Evolutionary conservation across 78 protist species (phyloP).

Genomic region (Dictyostelium intermedium): DNA sequence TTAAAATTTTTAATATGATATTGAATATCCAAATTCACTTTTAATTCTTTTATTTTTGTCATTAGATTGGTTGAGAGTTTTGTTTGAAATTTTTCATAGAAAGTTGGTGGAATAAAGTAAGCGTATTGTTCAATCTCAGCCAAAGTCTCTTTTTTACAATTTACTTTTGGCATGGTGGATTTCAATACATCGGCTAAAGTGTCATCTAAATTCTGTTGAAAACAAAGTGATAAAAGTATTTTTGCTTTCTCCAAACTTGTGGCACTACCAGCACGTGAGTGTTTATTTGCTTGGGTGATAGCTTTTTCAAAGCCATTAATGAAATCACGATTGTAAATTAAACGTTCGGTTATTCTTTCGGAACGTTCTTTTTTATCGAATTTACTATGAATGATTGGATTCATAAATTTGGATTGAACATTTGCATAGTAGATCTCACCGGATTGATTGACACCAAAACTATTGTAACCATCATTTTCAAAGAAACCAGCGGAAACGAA

Average conservation of each 20-base stretch:
- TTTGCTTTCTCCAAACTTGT: constrained; percentile 55
- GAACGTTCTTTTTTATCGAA: constrained; percentile 24
- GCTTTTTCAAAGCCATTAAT: constrained; percentile 71
- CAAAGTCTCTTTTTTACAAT: neutral
- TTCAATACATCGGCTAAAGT: constrained; percentile 57
- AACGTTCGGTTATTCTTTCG: constrained; percentile 45
- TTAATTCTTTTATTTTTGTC: constrained; percentile 70
- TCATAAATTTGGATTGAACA: constrained; percentile 53
- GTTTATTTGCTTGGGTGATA: constrained; percentile 47
- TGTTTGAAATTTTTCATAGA: constrained; percentile 47
- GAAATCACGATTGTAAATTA: constrained; percentile 66
- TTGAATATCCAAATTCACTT: constrained; percentile 51
- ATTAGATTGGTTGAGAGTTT: constrained; percentile 37
- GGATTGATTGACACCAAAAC: constrained; percentile 15
- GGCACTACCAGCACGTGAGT: constrained; percentile 13
- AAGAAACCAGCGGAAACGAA: constrained; percentile 42
- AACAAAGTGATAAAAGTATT: constrained; percentile 36
- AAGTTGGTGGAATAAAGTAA: constrained; percentile 54
- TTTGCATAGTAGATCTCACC: constrained; percentile 41
- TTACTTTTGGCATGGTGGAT: neutral
- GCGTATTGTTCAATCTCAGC: constrained; percentile 15
- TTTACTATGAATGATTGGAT: constrained; percentile 24
- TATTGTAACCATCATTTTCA: constrained; percentile 59
- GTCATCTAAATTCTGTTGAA: constrained; percentile 63
- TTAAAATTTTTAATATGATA: constrained; percentile 42